These are phyloP conservation scores for Toxoplasma gondii DNA, from an alignment of 169 alveolate genomes.

Conservation along the genomic window DNA sequence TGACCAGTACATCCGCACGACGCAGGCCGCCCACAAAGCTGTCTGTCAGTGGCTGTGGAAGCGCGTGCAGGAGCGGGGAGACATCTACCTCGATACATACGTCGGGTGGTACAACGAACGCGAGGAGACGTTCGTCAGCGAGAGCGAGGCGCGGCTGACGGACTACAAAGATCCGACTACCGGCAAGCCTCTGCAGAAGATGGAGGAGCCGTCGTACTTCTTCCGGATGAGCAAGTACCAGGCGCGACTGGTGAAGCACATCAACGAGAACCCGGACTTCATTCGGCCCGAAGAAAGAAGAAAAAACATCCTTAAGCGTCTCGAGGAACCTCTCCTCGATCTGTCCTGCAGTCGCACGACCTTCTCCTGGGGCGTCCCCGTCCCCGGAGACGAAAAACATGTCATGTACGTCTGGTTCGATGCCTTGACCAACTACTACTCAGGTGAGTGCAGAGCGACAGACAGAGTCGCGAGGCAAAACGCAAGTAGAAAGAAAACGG, in stretches of 20 bases:
- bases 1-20: conserved; percentile 88
- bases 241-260: conserved; percentile 78
- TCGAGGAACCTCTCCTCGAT: conserved; percentile 86
- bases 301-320: conserved; percentile 81
- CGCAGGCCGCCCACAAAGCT: conserved; percentile 82
- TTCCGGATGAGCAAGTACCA: conserved; percentile 90
- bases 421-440: conserved; percentile 89
- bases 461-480: background rate
- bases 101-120: conserved; percentile 91
- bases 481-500: background rate
- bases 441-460: conserved; percentile 66
- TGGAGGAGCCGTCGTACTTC: conserved; percentile 91
- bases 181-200: conserved; percentile 81
- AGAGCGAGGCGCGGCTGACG: conserved; percentile 87
- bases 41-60: conserved; percentile 84
- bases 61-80: conserved; percentile 79
- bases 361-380: conserved; percentile 94
- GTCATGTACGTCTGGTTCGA: conserved; percentile 97
- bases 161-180: conserved; percentile 87
- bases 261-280: conserved; percentile 78
- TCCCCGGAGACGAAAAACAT: conserved; percentile 78
- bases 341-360: conserved; percentile 88
- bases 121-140: conserved; percentile 92
- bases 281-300: conserved; percentile 85
- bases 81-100: conserved; percentile 76